Evolutionary conservation across 768 basidiomycete genomes (phyloP).

Genomic region (Lactarius vividus): DNA sequence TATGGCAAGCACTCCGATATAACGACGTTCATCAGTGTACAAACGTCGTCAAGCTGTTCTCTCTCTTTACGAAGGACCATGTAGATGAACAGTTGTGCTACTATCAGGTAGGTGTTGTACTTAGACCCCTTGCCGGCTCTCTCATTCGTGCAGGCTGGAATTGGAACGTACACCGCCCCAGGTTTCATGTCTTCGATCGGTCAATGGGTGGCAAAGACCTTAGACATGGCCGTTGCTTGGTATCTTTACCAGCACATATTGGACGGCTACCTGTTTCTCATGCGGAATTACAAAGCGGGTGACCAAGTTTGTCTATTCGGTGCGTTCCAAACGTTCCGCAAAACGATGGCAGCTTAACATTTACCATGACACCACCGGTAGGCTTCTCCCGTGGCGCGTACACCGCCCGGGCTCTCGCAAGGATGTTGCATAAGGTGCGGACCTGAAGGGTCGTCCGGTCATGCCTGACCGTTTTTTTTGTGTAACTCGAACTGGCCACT

Average conservation of each 20-base stretch:
- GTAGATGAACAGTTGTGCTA: conserved; percentile 44
- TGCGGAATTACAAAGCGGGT: conserved; percentile 69
- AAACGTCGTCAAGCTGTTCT: conserved; percentile 40
- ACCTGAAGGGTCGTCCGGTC: not conserved
- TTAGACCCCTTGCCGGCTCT: not conserved
- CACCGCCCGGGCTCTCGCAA: conserved; percentile 69
- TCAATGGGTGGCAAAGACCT: conserved; percentile 53
- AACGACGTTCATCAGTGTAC: conserved; percentile 35
- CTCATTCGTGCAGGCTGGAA: not conserved
- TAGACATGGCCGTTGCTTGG: conserved; percentile 74
- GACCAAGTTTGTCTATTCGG: conserved; percentile 75
- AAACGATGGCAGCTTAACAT: conserved; percentile 8
- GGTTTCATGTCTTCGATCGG: conserved; percentile 61
- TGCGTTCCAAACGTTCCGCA: conserved; percentile 31
- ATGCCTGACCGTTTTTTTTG: not conserved
- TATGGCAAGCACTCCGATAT: not conserved
- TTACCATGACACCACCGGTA: conserved; percentile 27
- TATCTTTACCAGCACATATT: conserved; percentile 69
- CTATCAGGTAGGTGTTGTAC: conserved; percentile 55
- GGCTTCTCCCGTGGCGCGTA: conserved; percentile 77
- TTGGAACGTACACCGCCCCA: conserved; percentile 42
- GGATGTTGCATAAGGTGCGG: conserved; percentile 58
- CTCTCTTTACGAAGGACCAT: conserved; percentile 38
- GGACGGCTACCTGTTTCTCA: conserved; percentile 72
- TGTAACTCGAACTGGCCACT: not conserved